Evolutionary conservation across 2,329 filamentous ascomycete species (phyloP), one percentile per base, ranked within the genome.

Genomic region (Pseudonectria buxi): DNA sequence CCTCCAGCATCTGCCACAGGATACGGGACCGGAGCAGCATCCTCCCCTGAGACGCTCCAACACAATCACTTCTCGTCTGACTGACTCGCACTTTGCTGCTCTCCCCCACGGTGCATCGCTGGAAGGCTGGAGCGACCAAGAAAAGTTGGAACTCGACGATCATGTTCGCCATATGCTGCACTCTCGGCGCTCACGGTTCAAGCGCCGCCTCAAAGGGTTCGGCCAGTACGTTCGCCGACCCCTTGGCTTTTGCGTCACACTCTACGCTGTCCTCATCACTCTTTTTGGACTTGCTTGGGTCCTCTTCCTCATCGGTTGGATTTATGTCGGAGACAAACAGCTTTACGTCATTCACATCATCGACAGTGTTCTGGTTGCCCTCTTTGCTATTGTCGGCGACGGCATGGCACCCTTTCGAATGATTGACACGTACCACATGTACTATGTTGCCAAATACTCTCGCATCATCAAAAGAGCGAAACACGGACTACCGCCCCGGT

Each of bases 301-400:
- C 2, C 72, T 94, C n/a, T 92, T 90, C 62, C 67, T 94, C 36
- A 94, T 94, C 55, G 85, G 81, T 31, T 94, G 86, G 86, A 86
- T 92, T 54, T 88, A 87, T 44, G 81, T 90, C 14, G 85, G 83
- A 14, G 75, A 77, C 22, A 69, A 72, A 49, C 83, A 90, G 55
- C 64, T 76, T 4, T 90, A 85, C 44, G 59, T 75, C 26, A 76
- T 84, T 48, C 78, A 85, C 41, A 61, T 85, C 32, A 83, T 86
- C 45, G 81, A 86, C 59, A 79, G 81, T 47, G 68, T 83, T 18
- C 68, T 86, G 11, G 81, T 86, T 6, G 81, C 78, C 10, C 68
- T 86, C 6, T 86, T 86, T 45, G 79, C 75, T 34, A 62, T 86
- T 41, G 78, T 85, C 55, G 81, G 81, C 31, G 81, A 84, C 46